phyloP scores from a whole-genome alignment of 176 grass and related monocot genomes.

The Elaeis guineensis region DNA sequence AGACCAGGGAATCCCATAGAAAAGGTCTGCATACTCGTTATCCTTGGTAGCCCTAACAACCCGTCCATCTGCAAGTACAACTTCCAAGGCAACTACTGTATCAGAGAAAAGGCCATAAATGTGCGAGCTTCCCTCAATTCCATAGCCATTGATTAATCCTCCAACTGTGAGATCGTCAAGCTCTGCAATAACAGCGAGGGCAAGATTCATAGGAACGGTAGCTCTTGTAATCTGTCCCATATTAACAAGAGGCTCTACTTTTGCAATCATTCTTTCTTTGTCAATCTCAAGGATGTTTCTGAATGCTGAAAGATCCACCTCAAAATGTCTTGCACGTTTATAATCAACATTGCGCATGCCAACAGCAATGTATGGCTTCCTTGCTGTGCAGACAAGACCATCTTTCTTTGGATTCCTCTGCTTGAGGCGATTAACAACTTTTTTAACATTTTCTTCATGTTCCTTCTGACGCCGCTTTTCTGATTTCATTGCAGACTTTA shows the following conservation, averaged over 20 bases:
- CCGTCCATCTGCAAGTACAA: conserved; percentile 69
- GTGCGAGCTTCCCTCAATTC: conserved; percentile 91
- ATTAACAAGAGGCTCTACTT: conserved; percentile 80
- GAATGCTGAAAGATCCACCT: conserved; percentile 84
- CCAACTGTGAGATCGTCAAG: conserved; percentile 94
- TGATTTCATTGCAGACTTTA: conserved; percentile 70
- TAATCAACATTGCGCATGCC: conserved; percentile 97
- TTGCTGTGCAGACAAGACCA: conserved; percentile 83
- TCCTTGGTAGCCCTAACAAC: conserved; percentile 88
- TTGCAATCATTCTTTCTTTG: conserved; percentile 69
- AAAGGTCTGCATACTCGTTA: conserved; percentile 85
- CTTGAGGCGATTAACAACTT: conserved; percentile 75
- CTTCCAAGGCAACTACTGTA: conserved; percentile 67
- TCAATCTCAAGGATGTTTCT: conserved; percentile 82
- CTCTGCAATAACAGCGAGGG: conserved; percentile 69
- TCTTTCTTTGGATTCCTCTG: conserved; percentile 86
- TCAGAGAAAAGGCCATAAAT: conserved; percentile 89
- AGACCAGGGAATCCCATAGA: conserved; percentile 86
- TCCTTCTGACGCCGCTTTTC: conserved; percentile 64
- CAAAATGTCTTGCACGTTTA: conserved; percentile 75
- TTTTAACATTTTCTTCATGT: conserved; percentile 67
- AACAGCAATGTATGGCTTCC: conserved; percentile 84
- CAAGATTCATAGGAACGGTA: conserved; percentile 80
- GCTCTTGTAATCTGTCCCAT: conserved; percentile 81
- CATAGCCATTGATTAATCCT: conserved; percentile 87